Evolutionary conservation across 345 rosid species (phyloP), one percentile per base, ranked within the genome.

Genomic region (Hibiscus syriacus): DNA sequence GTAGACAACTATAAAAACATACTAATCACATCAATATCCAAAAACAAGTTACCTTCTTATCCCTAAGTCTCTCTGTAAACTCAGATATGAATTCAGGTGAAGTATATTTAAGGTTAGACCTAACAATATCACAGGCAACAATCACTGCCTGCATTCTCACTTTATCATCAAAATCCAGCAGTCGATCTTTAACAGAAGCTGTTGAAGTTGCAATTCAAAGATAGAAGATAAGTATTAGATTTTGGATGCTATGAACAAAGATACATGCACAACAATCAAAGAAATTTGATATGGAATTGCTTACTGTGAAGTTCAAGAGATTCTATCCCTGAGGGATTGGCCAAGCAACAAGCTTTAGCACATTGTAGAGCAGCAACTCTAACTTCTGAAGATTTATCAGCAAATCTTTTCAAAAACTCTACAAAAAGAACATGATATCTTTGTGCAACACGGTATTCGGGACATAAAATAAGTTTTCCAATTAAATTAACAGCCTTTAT

Each of bases 311-410:
- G 60, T 76, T 86, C 87, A 64, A 41, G 60, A 67, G 88, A 83
- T 79, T 84, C 83, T 57, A 69, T 76, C 73, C 86, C 84, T 45
- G 69, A 80, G 7, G 82, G 87, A 80, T 85, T 84, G 63, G 74
- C 86, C 70, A 85, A 78, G 78, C 76, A 90, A 79, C 87, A 87
- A 61, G 78, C 82, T 82, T 84, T 84, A 69, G 86, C 90, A 63
- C 90, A 80, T 69, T 79, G 84, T 50, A 93, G 25, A 74, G 90
- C 87, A 80, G 80, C 75, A 61, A 87, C 78, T 78, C 98, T 93
- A 71, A 90, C 96, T 72, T 90, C 98, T 53, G 83, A 80, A 69
- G 97, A 89, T 81, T 87, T 93, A 74, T 93, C 98, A 71, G 84
- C 78, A 73, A 90, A 93, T 73, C 96, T 93, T 78, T 85, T 89